Base-by-base conservation (phyloP, 2,329 filamentous ascomycete genomes). In the Metarhizium robertsii region DNA sequence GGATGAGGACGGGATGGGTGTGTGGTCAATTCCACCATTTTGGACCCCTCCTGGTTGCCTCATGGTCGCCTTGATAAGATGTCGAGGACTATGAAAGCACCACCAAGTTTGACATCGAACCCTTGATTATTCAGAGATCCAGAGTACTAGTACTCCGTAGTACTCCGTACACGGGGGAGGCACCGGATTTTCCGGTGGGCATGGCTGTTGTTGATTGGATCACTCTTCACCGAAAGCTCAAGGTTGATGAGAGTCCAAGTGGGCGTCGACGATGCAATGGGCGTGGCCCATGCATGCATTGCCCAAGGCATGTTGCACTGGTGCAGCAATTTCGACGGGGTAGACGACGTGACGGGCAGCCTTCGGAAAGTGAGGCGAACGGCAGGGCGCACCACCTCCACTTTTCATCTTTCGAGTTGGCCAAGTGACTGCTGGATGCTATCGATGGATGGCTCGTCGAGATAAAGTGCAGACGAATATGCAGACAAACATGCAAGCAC, bases 291-390 rank as follows among this genome's bases (percentile, higher is more conserved):
- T 34, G 7, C 32, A 16, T 7, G 38, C 38, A 40, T 40, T 13
- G 38, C 34, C 34, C 38, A 40, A 40, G 38, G 38, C 38, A 40
- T 13, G 38, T 16, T 40, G 42, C 42, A 45, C 8, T 5, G 38
- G 8, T 40, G 42, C 42, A 43, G 13, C 40, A 43, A 43, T 16
- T 4, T 25, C 4, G 25, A 25, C 25, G 7, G 32, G 32, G 32
- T 45, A 1, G 42, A 45, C 16, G 18, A 10, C 6, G 1, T 16
- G 43, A 13, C 18, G 18, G 16, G 42, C 42, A 48, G 45, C 20
- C 25, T 30, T 48, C 6, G n/a, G n/a, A 43, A 52, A 55, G 50
- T 55, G 45, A 55, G 54, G 54, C 54, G 50, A 40, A 49, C 52
- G 34, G 29, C 50, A 30, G 16, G 45, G 45, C 54, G 50, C 20